Percentiles rank a stretch among this genome's conserved stretches.
phyloP scores from a whole-genome alignment of 2,329 filamentous ascomycete species.

The Aspergillus sp. region DNA sequence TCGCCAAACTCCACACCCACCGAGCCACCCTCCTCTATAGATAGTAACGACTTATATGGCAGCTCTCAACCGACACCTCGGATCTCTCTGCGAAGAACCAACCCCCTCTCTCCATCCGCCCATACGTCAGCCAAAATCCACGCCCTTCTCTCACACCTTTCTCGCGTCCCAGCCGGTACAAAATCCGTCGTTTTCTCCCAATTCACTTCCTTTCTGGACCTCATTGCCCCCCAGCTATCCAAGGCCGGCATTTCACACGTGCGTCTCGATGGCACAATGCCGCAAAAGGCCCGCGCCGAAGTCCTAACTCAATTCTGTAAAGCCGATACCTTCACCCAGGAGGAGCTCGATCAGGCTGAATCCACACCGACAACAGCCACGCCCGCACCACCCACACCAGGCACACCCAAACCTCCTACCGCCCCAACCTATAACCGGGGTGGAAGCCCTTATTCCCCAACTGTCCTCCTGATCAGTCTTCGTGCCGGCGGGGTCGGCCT shows the following conservation, averaged over 20 bases:
- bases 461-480: conserved; percentile 77
- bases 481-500: conserved; percentile 90
- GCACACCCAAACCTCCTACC: not conserved
- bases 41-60: conserved; percentile 40
- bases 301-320: conserved; percentile 72
- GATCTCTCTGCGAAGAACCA: conserved; percentile 62
- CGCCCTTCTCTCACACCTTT: conserved; percentile 73
- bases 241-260: conserved; percentile 73
- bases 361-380: conserved; percentile 2
- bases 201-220: conserved; percentile 91
- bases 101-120: conserved; percentile 60
- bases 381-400: not conserved
- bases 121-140: conserved; percentile 79
- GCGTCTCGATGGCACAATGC: conserved; percentile 89
- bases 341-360: conserved; percentile 38
- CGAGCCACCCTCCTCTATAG: conserved; percentile 27
- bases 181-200: conserved; percentile 96
- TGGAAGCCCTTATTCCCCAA: conserved; percentile 17
- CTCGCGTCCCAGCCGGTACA: conserved; percentile 65
- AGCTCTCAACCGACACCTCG: conserved; percentile 43
- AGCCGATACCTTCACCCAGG: conserved; percentile 37
- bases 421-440: conserved; percentile 13
- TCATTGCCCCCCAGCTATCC: conserved; percentile 79
- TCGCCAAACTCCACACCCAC: conserved; percentile 46
- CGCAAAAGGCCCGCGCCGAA: conserved; percentile 77